Evolutionary conservation across 2,329 filamentous ascomycete genomes (phyloP).

Genomic region (Talaromyces atroroseus): DNA sequence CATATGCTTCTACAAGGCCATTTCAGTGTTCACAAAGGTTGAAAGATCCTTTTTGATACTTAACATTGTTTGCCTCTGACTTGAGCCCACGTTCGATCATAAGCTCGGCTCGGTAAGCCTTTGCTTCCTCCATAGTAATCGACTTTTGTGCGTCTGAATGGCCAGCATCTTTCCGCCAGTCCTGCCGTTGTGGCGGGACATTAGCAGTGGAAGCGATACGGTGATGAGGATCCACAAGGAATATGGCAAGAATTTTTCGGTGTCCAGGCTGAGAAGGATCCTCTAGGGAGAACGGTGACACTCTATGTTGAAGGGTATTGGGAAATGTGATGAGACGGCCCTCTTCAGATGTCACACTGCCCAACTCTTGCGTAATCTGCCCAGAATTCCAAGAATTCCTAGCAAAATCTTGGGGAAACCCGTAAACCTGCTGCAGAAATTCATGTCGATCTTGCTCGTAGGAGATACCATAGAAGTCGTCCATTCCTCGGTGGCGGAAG

Average conservation of each 20-base stretch:
- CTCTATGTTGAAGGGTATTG: slow-evolving; percentile 46
- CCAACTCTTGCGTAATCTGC: background rate
- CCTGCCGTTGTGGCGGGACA: slow-evolving; percentile 47
- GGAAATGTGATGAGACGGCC: slow-evolving; percentile 19
- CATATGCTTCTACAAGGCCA: too few relatives aligned
- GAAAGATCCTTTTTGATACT: background rate
- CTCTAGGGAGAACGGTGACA: slow-evolving; percentile 44
- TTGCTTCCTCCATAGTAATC: slow-evolving; percentile 35
- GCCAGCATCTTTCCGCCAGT: slow-evolving; percentile 35
- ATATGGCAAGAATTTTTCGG: slow-evolving; percentile 51
- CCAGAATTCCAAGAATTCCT: slow-evolving; percentile 5
- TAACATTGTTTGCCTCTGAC: background rate
- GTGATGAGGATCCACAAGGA: slow-evolving; percentile 53
- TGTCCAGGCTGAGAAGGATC: slow-evolving; percentile 51
- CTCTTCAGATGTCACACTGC: background rate
- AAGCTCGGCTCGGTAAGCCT: slow-evolving; percentile 23
- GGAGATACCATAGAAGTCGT: background rate
- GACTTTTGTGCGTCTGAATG: slow-evolving; percentile 3
- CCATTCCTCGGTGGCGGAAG: slow-evolving; percentile 42
- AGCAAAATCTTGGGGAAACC: slow-evolving; percentile 11
- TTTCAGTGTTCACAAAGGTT: slow-evolving; percentile 2
- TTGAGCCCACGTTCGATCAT: slow-evolving; percentile 5
- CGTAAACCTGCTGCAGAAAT: slow-evolving; percentile 26
- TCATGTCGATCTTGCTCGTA: slow-evolving; percentile 24
- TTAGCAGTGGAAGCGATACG: slow-evolving; percentile 51